These are phyloP conservation scores for Talaromyces proteolyticus DNA, from an alignment of 495 filamentous ascomycete species.

Conservation along the genomic window DNA sequence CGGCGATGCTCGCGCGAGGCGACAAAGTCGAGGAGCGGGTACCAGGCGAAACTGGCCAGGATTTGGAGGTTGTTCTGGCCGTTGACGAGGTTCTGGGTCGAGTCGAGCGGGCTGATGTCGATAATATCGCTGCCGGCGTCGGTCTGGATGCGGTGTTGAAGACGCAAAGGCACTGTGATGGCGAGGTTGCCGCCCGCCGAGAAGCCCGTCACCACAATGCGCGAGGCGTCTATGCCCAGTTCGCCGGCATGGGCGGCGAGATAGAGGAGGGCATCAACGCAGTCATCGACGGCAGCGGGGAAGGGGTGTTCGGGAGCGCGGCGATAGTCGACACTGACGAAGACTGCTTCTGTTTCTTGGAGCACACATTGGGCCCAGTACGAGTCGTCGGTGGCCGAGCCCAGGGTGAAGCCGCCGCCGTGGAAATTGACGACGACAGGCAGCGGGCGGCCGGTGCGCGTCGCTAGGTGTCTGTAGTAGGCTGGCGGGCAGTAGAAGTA, in stretches of 20 bases:
- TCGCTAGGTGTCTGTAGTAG: conserved; percentile 34
- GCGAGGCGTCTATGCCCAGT: conserved; percentile 47
- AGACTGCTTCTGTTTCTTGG: conserved; percentile 54
- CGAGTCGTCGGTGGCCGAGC: conserved; percentile 63
- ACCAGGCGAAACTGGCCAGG: conserved; percentile 65
- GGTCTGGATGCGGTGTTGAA: conserved; percentile 33
- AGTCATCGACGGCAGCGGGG: conserved; percentile 71
- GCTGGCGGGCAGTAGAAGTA: conserved; percentile 74
- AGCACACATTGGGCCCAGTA: conserved; percentile 57
- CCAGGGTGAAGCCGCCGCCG: conserved; percentile 75
- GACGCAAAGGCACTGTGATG: conserved; percentile 69
- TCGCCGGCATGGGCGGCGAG: conserved; percentile 54
- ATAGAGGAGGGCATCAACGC: conserved; percentile 63
- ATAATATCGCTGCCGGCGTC: conserved; percentile 12
- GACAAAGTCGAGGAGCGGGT: conserved; percentile 81
- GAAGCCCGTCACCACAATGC: conserved; percentile 77
- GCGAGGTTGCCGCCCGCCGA: conserved; percentile 83
- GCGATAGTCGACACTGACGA: conserved; percentile 69
- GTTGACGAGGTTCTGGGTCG: conserved; percentile 29
- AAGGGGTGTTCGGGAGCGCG: conserved; percentile 75
- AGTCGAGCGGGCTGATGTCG: conserved; percentile 13
- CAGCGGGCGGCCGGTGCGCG: conserved; percentile 14
- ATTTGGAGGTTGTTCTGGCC: conserved; percentile 35
- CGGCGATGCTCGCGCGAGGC: conserved; percentile 68
- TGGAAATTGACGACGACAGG: conserved; percentile 71